Base-by-base conservation (phyloP, 2,329 filamentous ascomycete species). In the Aspergillus pseudoviridinutans region DNA sequence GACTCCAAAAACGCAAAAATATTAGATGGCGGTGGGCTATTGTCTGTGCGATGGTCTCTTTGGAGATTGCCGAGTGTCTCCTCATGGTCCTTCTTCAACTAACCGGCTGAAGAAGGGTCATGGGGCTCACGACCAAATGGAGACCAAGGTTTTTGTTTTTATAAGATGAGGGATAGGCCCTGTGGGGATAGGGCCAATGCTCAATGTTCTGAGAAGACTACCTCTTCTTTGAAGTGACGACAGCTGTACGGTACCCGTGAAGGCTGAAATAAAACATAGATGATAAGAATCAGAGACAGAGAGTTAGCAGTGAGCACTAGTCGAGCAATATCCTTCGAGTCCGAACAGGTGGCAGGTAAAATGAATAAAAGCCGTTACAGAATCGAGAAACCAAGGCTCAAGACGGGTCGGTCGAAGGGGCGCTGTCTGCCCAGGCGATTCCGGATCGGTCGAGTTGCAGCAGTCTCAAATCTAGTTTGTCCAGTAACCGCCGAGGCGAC, bases 361-460 rank as follows among this genome's bases (percentile, higher is more conserved):
- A 27, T 4, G 44, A 47, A 14, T 4, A 47, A 44, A 44, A 47
- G 24, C 44, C 20, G 44, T 14, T 44, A 44, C 41, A 2, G n/a
- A 44, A 25, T 27, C 3, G 10, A 24, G 5, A 25, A 24, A 24
- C 6, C 24, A 24, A 12, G 3, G 20, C 20, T 24, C 44, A 25
- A 46, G 44, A 27, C 44, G 10, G 44, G 44, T 14, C 44, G 10
- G 22, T 12, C 42, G 14, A 22, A 47, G 9, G 9, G 44, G 22
- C 12, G 44, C 22, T 9, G n/a, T n/a, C n/a, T n/a, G n/a, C n/a
- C 22, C 1, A 47, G 4, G 27, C 49, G 52, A 44, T 59, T 55
- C 61, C 58, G 47, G 54, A 65, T 64, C 58, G 32, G 63, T 60
- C 63, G 49, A 53, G 47, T 42, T 65, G 64, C 64, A 64, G 60